Conservation (phyloP, 345 rosid genomes). For the Eucalyptus curtisii region DNA sequence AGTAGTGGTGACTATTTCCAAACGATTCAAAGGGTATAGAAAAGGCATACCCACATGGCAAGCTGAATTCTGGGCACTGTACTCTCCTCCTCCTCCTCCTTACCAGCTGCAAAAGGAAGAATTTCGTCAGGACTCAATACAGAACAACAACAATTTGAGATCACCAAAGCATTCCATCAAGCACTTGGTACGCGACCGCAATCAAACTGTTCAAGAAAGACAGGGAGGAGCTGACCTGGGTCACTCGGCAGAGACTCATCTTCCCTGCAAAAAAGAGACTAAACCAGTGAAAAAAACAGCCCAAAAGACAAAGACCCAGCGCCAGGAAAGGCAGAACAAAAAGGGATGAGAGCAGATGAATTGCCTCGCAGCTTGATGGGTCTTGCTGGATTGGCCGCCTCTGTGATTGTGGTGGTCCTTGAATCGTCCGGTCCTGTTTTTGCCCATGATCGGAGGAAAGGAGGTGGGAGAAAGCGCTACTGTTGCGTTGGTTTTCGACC, state of each 20-base stretch:
- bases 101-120: slow-evolving; percentile 17
- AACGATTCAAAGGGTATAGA: background rate
- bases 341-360: background rate
- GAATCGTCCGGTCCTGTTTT: slow-evolving; percentile 30
- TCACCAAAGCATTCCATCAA: slow-evolving; percentile 2
- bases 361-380: slow-evolving; percentile 20
- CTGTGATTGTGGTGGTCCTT: slow-evolving; percentile 24
- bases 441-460: slow-evolving; percentile 20
- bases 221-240: slow-evolving; percentile 11
- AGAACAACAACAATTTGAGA: background rate
- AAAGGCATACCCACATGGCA: slow-evolving; percentile 84
- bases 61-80: slow-evolving; percentile 56
- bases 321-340: background rate
- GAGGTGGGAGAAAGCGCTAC: background rate
- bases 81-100: slow-evolving; percentile 36
- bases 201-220: background rate
- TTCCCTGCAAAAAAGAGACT: slow-evolving; percentile 23
- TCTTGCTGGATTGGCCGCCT: slow-evolving; percentile 38
- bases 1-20: background rate
- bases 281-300: background rate
- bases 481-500: background rate
- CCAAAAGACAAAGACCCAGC: background rate
- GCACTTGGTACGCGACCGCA: background rate
- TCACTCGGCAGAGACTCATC: slow-evolving; percentile 46
- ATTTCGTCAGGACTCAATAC: background rate